These are phyloP conservation scores for Verticillium albo-atrum DNA, from an alignment of 2,329 filamentous ascomycete species.

Conservation along the genomic window DNA sequence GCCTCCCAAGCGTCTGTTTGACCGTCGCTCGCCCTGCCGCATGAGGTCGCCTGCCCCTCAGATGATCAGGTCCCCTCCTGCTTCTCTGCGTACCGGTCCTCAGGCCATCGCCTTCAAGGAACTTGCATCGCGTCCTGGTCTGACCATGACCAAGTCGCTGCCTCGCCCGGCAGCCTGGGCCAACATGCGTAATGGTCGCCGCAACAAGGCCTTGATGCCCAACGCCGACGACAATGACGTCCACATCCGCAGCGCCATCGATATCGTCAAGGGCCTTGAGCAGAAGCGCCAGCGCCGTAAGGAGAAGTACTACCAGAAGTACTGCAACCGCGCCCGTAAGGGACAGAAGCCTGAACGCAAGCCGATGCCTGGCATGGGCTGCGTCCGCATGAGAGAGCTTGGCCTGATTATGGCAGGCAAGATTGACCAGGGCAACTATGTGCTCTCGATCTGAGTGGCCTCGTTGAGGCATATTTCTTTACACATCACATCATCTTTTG, in stretches of 20 bases:
- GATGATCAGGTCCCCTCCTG: conserved; percentile 42
- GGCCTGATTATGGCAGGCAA: conserved; percentile 86
- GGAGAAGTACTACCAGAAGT: conserved; percentile 88
- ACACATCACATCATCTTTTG: conserved; percentile 3
- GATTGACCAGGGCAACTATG: conserved; percentile 68
- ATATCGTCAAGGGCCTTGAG: conserved; percentile 95
- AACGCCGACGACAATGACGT: conserved; percentile 38
- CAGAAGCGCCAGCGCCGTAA: conserved; percentile 88
- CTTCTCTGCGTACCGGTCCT: conserved; percentile 37
- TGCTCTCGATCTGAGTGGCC: conserved; percentile 61
- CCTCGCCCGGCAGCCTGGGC: conserved; percentile 74
- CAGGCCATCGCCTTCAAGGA: conserved; percentile 37
- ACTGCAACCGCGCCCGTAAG: conserved; percentile 78
- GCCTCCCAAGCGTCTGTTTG: conserved; percentile 54
- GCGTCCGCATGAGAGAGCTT: conserved; percentile 82
- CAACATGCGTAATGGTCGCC: conserved; percentile 40
- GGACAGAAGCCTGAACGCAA: conserved; percentile 57
- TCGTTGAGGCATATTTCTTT: conserved; percentile 1
- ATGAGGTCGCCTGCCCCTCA: conserved; percentile 62
- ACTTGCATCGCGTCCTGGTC: conserved; percentile 55
- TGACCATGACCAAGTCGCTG: conserved; percentile 79
- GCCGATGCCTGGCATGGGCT: conserved; percentile 78
- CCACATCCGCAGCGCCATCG: conserved; percentile 87
- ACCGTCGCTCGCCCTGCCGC: conserved; percentile 65
- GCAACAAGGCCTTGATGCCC: conserved; percentile 23